Evolutionary conservation across 257 asterid species (phyloP).

Genomic region (Oldenlandia corymbosa): DNA sequence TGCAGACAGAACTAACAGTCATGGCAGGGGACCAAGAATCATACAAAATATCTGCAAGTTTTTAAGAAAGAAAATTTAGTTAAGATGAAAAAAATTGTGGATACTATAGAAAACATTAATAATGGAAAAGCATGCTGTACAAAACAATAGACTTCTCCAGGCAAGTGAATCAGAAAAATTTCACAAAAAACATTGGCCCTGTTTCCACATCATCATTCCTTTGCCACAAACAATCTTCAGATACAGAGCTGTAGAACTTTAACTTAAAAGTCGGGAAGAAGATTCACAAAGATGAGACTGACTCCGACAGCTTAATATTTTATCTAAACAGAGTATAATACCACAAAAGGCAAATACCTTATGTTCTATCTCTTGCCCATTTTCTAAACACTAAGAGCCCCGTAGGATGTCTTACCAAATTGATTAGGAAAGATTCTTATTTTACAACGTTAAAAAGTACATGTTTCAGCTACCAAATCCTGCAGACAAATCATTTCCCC

Average conservation of each 20-base stretch:
- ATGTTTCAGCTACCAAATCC: background rate
- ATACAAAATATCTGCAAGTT: constrained; percentile 71
- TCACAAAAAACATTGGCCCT: background rate
- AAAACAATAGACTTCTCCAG: background rate
- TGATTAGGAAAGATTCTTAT: background rate
- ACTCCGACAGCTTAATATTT: background rate
- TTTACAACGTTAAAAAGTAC: no score
- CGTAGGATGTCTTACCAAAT: background rate
- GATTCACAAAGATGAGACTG: background rate
- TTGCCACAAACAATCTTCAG: background rate
- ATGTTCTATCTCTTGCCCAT: background rate
- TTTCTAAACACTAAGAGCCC: background rate
- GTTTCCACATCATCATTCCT: background rate
- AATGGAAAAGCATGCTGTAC: background rate
- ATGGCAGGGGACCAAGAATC: constrained; percentile 99
- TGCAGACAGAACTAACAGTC: constrained; percentile 96
- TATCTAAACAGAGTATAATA: background rate
- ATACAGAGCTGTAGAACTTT: background rate
- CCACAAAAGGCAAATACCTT: constrained; percentile 3
- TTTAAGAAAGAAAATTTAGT: constrained; percentile 2
- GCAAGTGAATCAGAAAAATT: background rate
- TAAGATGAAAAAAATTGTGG: background rate
- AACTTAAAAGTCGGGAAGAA: background rate
- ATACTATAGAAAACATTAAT: background rate
- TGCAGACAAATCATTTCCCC: background rate